A percentile compares a stretch with the other conserved stretches of the same genome.
phyloP scores from a whole-genome alignment of 441 rosid species.

The Adansonia gregorii region DNA sequence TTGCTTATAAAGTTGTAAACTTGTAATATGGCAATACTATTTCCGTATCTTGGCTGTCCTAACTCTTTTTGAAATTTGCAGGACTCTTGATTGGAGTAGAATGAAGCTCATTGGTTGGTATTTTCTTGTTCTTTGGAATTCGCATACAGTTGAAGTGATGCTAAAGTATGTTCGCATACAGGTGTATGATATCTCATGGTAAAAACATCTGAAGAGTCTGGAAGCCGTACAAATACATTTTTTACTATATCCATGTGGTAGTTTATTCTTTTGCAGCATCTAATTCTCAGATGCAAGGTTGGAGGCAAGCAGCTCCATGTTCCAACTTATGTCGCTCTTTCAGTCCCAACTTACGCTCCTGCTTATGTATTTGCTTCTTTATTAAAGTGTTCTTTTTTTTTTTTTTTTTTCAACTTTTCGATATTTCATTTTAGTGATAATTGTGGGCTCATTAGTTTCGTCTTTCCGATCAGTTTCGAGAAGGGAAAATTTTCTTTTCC shows the following conservation, averaged over 20 bases:
- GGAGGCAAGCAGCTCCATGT: slow-evolving; percentile 23
- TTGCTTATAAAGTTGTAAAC: background rate
- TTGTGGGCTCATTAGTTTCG: slow-evolving; percentile 15
- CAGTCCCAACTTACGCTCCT: background rate
- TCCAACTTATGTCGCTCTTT: background rate
- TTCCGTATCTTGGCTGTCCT: background rate
- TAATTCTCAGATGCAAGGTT: slow-evolving; percentile 18
- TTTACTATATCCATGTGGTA: background rate
- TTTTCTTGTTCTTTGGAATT: slow-evolving; percentile 10
- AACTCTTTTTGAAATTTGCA: slow-evolving; percentile 28
- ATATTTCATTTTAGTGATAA: slow-evolving; percentile 4
- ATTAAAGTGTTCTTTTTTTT: background rate
- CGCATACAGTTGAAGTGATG: slow-evolving; percentile 20
- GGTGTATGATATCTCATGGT: slow-evolving; percentile 7
- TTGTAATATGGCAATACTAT: background rate
- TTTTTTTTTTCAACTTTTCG: background rate
- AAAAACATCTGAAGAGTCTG: slow-evolving; percentile 25
- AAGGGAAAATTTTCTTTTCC: background rate
- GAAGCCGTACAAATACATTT: slow-evolving; percentile 25
- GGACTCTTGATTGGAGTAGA: slow-evolving; percentile 28
- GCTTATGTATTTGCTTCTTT: background rate
- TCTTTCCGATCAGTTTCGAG: slow-evolving; percentile 26
- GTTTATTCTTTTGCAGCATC: slow-evolving; percentile 16
- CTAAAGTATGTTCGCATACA: slow-evolving; percentile 19
- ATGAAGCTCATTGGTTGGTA: slow-evolving; percentile 39